Evolutionary conservation across 2,329 filamentous ascomycete species (phyloP).

Genomic region (Fusarium sp.): DNA sequence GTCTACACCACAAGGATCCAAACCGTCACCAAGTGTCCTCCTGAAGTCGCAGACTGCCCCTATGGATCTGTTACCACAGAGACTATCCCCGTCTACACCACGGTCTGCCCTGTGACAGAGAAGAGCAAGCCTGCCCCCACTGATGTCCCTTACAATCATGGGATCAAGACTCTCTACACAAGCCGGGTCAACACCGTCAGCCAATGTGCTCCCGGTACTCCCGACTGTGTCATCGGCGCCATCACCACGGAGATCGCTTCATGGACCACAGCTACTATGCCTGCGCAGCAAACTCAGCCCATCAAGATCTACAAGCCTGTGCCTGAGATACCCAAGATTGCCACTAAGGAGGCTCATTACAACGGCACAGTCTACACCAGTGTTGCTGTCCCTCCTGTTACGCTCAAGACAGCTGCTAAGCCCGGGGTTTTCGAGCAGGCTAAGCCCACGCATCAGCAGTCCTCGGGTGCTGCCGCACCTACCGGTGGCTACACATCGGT

Average conservation of each 20-base stretch:
- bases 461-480: slow-evolving; percentile 34
- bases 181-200: slow-evolving; percentile 66
- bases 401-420: slow-evolving; percentile 33
- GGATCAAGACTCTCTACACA: slow-evolving; percentile 59
- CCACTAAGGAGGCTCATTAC: slow-evolving; percentile 7
- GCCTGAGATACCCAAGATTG: slow-evolving; percentile 17
- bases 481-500: slow-evolving; percentile 38
- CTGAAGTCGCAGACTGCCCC: slow-evolving; percentile 62
- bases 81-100: slow-evolving; percentile 39
- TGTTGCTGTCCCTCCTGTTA: slow-evolving; percentile 19
- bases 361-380: slow-evolving; percentile 28
- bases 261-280: slow-evolving; percentile 33
- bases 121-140: slow-evolving; percentile 18
- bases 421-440: slow-evolving; percentile 31
- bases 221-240: slow-evolving; percentile 57
- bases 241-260: slow-evolving; percentile 47
- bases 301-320: slow-evolving; percentile 23
- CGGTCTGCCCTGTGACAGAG: slow-evolving; percentile 26
- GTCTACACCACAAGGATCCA: slow-evolving; percentile 64
- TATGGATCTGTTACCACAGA: slow-evolving; percentile 48
- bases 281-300: slow-evolving; percentile 31
- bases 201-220: slow-evolving; percentile 61
- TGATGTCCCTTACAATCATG: slow-evolving; percentile 25
- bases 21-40: slow-evolving; percentile 65
- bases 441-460: slow-evolving; percentile 16